Evolutionary conservation across 2,329 filamentous ascomycete genomes (phyloP).

Genomic region (Blumeria hordei): DNA sequence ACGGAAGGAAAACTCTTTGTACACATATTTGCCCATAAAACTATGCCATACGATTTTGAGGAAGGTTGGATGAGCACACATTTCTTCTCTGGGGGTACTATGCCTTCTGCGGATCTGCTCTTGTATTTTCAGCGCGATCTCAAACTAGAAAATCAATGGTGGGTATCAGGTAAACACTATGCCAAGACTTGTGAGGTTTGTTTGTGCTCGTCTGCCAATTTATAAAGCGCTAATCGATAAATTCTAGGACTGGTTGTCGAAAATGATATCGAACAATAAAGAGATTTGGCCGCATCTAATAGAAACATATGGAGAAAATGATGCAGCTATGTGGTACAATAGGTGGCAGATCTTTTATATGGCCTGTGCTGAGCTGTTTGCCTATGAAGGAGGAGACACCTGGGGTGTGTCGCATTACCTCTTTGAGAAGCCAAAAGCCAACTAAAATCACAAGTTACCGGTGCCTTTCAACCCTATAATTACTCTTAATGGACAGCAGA

Average conservation of each 20-base stretch:
- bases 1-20: slow-evolving; percentile 43
- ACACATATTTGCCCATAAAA: slow-evolving; percentile 40
- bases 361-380: slow-evolving; percentile 46
- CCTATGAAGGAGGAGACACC: slow-evolving; percentile 36
- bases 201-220: slow-evolving; percentile 1
- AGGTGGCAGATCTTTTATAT: slow-evolving; percentile 51
- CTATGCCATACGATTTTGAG: slow-evolving; percentile 45
- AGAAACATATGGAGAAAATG: slow-evolving; percentile 38
- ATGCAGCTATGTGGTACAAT: slow-evolving; percentile 38
- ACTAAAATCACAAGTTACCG: too few species aligned
- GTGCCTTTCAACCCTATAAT: too few species aligned
- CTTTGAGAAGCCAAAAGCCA: slow-evolving; percentile 28
- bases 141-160: slow-evolving; percentile 38
- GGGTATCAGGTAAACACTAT: slow-evolving; percentile 44
- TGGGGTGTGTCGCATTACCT: slow-evolving; percentile 46
- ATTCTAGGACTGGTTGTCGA: slow-evolving; percentile 32
- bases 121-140: slow-evolving; percentile 42
- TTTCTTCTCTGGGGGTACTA: slow-evolving; percentile 52
- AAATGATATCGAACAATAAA: slow-evolving; percentile 32
- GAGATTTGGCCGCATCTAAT: slow-evolving; percentile 38
- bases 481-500: too few species aligned
- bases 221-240: slow-evolving; percentile 1
- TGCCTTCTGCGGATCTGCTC: slow-evolving; percentile 42
- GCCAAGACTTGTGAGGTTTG: slow-evolving; percentile 42
- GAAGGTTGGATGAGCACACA: slow-evolving; percentile 51